Percentiles rank a stretch among this genome's conserved stretches.
Conservation (phyloP, 1,284 basidiomycete genomes). For the Ustilago esculenta region DNA sequence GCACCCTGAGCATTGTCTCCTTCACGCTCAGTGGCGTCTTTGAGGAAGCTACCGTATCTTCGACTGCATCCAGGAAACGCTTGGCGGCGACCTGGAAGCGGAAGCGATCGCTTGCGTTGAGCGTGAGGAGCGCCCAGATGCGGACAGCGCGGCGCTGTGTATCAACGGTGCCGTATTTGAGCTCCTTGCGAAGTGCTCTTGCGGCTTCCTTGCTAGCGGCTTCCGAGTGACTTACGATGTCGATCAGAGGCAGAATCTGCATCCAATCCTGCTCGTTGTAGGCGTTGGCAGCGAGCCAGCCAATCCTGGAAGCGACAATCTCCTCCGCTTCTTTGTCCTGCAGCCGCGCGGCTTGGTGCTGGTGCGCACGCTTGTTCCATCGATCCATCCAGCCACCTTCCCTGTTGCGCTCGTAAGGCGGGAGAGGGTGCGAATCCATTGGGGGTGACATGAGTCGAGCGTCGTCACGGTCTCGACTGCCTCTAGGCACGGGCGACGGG, state of each 20-base stretch:
- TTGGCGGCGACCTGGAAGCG: slow-evolving; percentile 54
- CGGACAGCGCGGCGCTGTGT: slow-evolving; percentile 50
- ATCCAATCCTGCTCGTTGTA: slow-evolving; percentile 43
- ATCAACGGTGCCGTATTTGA: slow-evolving; percentile 49
- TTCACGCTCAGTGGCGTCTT: slow-evolving; percentile 56
- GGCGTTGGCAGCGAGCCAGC: slow-evolving; percentile 44
- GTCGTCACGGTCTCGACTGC: slow-evolving; percentile 17
- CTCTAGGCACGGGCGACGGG: slow-evolving; percentile 13
- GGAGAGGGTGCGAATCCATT: not conserved
- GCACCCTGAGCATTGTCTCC: slow-evolving; percentile 51
- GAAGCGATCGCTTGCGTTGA: slow-evolving; percentile 57
- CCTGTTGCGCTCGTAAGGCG: slow-evolving; percentile 16
- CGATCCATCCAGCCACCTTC: slow-evolving; percentile 44
- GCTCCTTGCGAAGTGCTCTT: slow-evolving; percentile 56
- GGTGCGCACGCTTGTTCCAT: slow-evolving; percentile 31
- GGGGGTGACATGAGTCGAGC: slow-evolving; percentile 10
- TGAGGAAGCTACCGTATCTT: slow-evolving; percentile 45
- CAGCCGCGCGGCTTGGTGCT: slow-evolving; percentile 17
- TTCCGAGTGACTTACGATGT: slow-evolving; percentile 48
- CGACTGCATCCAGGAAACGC: slow-evolving; percentile 56
- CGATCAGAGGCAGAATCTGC: slow-evolving; percentile 38
- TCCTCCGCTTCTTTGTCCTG: slow-evolving; percentile 37
- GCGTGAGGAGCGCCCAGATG: slow-evolving; percentile 54
- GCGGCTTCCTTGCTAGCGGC: slow-evolving; percentile 60
- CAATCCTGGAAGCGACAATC: slow-evolving; percentile 23